phyloP scores from a whole-genome alignment of 2,329 filamentous ascomycete species.

The Apiospora arundinis region DNA sequence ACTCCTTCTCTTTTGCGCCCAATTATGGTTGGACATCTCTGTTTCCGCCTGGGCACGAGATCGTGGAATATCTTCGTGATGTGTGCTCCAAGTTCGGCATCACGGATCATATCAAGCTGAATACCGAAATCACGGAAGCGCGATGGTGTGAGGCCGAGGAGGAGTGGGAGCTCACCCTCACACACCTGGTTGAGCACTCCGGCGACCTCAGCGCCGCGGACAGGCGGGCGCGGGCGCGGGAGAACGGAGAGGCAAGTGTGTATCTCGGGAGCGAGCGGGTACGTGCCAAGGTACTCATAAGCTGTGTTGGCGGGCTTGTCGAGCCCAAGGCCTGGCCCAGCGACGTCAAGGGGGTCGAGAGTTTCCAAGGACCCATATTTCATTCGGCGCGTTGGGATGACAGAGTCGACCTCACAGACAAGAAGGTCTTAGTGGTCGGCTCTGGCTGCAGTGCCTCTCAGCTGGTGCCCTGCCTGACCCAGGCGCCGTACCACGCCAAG shows the following conservation, averaged over 20 bases:
- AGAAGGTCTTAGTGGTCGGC: slow-evolving; percentile 43
- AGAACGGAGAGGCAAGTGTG: slow-evolving; percentile 46
- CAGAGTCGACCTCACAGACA: slow-evolving; percentile 33
- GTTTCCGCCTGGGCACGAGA: not conserved
- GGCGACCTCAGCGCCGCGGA: not conserved
- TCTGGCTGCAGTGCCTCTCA: slow-evolving; percentile 46
- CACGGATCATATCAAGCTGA: not conserved
- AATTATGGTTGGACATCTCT: not conserved
- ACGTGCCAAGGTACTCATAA: slow-evolving; percentile 44
- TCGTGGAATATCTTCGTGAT: not conserved
- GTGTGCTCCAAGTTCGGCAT: not conserved
- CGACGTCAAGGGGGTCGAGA: slow-evolving; percentile 38
- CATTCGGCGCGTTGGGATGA: slow-evolving; percentile 42
- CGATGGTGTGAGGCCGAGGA: not conserved
- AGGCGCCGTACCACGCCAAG: not conserved
- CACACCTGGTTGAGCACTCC: not conserved
- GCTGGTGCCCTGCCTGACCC: slow-evolving; percentile 40
- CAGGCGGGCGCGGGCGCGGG: not conserved
- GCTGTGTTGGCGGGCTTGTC: slow-evolving; percentile 43
- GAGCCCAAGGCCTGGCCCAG: slow-evolving; percentile 39
- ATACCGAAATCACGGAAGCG: not conserved
- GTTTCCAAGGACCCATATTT: slow-evolving; percentile 39
- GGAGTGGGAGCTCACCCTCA: not conserved
- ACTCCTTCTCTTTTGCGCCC: slow-evolving; percentile 47
- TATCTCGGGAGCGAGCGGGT: slow-evolving; percentile 43